Conservation (phyloP, 371 early-diverging fungal species). For the Mortierella sp. region DNA sequence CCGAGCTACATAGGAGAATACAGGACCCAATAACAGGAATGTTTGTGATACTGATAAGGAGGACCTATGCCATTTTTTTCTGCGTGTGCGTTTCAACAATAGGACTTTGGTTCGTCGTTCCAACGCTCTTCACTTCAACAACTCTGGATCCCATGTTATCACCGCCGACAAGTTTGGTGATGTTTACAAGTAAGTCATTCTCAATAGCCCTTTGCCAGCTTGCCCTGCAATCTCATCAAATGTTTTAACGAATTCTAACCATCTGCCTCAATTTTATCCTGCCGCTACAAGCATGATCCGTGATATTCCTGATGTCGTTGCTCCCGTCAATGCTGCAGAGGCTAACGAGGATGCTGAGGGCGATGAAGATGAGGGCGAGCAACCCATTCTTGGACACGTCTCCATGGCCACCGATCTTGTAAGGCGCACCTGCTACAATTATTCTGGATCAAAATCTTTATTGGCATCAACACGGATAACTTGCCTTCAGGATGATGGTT, state of each 20-base stretch:
- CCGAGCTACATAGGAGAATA: background rate
- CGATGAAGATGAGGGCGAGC: conserved; percentile 62
- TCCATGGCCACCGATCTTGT: conserved; percentile 93
- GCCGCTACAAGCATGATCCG: conserved; percentile 46
- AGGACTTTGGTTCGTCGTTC: conserved; percentile 76
- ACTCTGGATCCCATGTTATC: conserved; percentile 69
- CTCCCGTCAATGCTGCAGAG: conserved; percentile 39
- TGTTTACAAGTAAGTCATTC: conserved; percentile 75
- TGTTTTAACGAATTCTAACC: background rate
- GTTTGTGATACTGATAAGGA: background rate
- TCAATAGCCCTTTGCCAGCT: too few relatives aligned
- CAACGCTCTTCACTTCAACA: conserved; percentile 77
- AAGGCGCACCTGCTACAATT: conserved; percentile 11
- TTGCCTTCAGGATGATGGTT: background rate
- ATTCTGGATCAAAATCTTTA: background rate
- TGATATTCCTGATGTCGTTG: conserved; percentile 41
- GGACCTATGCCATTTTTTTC: conserved; percentile 3
- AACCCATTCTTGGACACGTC: conserved; percentile 92
- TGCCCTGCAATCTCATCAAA: background rate
- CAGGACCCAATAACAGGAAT: background rate
- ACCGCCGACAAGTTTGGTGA: conserved; percentile 98
- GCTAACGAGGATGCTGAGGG: conserved; percentile 41
- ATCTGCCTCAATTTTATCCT: background rate
- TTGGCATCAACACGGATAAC: background rate
- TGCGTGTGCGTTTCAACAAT: background rate